Percentiles rank a stretch among this genome's conserved stretches.
These are phyloP conservation scores for Saccharomyces mikatae DNA, from an alignment of 805 yeast species.

Conservation along the genomic window DNA sequence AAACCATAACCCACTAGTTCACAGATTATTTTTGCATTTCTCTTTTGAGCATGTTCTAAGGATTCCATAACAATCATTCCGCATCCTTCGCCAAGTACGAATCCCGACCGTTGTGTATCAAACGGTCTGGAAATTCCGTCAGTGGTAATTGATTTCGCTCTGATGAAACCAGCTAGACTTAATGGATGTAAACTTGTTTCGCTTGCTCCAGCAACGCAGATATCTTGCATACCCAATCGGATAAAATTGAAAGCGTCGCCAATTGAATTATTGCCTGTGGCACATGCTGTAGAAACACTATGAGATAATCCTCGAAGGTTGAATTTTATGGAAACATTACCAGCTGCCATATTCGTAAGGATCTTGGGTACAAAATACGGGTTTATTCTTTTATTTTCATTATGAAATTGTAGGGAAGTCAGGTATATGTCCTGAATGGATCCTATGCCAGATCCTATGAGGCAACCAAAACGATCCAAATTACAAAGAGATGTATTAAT, in stretches of 20 bases:
- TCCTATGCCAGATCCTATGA: constrained; percentile 92
- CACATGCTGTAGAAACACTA: constrained; percentile 89
- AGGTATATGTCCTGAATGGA: constrained; percentile 61
- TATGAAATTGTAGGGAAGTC: constrained; percentile 33
- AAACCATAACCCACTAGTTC: constrained; percentile 84
- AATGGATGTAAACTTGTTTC: constrained; percentile 83
- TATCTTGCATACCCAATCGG: constrained; percentile 69
- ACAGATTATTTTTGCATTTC: constrained; percentile 61
- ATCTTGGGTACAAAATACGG: constrained; percentile 83
- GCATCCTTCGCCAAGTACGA: constrained; percentile 89
- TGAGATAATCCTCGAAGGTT: constrained; percentile 82
- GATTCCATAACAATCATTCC: constrained; percentile 75
- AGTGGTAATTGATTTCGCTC: constrained; percentile 75
- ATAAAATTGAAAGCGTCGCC: constrained; percentile 89
- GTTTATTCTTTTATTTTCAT: constrained; percentile 40
- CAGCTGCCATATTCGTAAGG: constrained; percentile 89
- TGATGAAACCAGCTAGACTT: constrained; percentile 81
- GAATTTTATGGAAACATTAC: constrained; percentile 73
- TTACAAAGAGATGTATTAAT: constrained; percentile 23
- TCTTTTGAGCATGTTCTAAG: constrained; percentile 64
- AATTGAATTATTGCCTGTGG: constrained; percentile 88
- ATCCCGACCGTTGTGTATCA: constrained; percentile 70
- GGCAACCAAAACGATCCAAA: constrained; percentile 45
- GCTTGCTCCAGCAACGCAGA: constrained; percentile 90
- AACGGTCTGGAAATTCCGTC: constrained; percentile 75